Conservation (phyloP, 768 basidiomycete species). For the Mycena filopes region DNA sequence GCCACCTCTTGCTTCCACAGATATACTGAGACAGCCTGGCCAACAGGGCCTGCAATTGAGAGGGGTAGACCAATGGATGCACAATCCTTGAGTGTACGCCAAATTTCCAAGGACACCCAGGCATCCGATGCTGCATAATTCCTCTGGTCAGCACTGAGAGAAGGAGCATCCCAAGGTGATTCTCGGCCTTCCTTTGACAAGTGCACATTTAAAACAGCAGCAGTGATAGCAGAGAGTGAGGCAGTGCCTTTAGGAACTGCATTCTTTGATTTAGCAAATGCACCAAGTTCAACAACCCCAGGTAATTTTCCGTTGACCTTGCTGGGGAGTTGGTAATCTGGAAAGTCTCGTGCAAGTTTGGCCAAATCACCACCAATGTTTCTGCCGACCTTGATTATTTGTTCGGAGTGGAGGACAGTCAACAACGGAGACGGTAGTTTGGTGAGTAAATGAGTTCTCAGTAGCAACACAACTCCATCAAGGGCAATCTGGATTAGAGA, state of each 20-base stretch:
- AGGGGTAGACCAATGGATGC: conserved; percentile 24
- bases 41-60: conserved; percentile 24
- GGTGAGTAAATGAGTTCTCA: background rate
- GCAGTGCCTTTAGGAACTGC: conserved; percentile 25
- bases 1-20: conserved; percentile 25
- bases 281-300: conserved; percentile 28
- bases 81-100: conserved; percentile 21
- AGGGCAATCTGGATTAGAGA: conserved; percentile 3
- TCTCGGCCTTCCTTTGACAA: conserved; percentile 8
- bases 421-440: background rate
- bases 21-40: conserved; percentile 29
- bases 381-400: conserved; percentile 32
- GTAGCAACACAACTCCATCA: background rate
- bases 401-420: background rate
- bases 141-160: conserved; percentile 10
- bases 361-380: conserved; percentile 30
- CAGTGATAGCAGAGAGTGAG: conserved; percentile 29
- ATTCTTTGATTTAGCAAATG: conserved; percentile 27
- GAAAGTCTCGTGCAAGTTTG: conserved; percentile 32
- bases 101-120: conserved; percentile 9
- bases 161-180: background rate
- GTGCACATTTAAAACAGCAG: conserved; percentile 12
- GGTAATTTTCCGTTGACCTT: background rate
- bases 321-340: conserved; percentile 13
- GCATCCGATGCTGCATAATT: conserved; percentile 33